Evolutionary conservation across 495 filamentous ascomycete species (phyloP).

Genomic region (Xylaria nigripes): DNA sequence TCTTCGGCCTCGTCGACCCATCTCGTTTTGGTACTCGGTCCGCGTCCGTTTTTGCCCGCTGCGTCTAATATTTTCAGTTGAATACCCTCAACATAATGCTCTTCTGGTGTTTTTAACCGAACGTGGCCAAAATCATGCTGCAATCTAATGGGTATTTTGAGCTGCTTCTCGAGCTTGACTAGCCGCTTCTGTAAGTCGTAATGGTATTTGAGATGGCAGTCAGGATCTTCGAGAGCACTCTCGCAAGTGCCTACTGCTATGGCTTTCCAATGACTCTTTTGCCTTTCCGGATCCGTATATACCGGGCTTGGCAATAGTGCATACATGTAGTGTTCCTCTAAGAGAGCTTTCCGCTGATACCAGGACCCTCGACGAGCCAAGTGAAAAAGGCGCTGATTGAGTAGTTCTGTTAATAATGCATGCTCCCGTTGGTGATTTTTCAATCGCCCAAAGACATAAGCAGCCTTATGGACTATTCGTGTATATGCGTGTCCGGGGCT

Average conservation of each 20-base stretch:
- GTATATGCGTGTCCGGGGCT: constrained; percentile 92
- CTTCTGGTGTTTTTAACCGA: constrained; percentile 61
- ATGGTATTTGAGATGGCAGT: constrained; percentile 87
- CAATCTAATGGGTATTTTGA: constrained; percentile 75
- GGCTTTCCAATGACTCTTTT: constrained; percentile 78
- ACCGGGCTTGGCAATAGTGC: constrained; percentile 41
- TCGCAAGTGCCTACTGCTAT: constrained; percentile 79
- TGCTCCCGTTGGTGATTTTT: constrained; percentile 77
- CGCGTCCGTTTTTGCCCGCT: constrained; percentile 33
- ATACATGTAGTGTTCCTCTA: constrained; percentile 94
- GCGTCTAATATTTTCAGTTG: constrained; percentile 54
- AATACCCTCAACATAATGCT: constrained; percentile 67
- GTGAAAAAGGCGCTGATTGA: constrained; percentile 78
- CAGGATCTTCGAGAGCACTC: constrained; percentile 71
- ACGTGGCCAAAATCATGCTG: constrained; percentile 93
- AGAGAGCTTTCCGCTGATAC: constrained; percentile 90
- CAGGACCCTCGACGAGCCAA: constrained; percentile 75
- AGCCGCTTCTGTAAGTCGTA: constrained; percentile 92
- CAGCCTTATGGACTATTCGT: constrained; percentile 78
- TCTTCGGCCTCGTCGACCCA: constrained; percentile 73
- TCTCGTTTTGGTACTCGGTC: constrained; percentile 62
- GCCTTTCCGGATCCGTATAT: constrained; percentile 31
- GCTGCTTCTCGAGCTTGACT: constrained; percentile 73
- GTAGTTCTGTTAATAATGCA: constrained; percentile 62
- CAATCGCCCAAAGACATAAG: constrained; percentile 70